Percentiles rank a stretch among this genome's conserved stretches.
These are phyloP conservation scores for Fusarium palustre DNA, from an alignment of 2,329 filamentous ascomycete genomes.

Conservation along the genomic window DNA sequence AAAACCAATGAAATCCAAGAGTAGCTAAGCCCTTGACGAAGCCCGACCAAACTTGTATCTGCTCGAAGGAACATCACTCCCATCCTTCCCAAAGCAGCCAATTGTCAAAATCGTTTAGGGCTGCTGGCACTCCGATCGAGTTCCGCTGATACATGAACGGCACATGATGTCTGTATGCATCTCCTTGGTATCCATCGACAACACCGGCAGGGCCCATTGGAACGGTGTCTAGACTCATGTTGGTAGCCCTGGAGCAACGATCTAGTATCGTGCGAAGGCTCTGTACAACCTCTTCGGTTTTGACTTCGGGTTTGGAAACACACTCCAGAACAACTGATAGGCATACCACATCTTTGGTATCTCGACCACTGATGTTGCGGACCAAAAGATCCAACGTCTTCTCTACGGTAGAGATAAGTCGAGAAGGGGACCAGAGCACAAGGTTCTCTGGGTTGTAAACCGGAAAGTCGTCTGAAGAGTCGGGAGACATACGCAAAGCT, in stretches of 20 bases:
- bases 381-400: constrained; percentile 61
- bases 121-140: constrained; percentile 45
- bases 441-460: constrained; percentile 52
- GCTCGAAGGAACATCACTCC: constrained; percentile 45
- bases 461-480: constrained; percentile 52
- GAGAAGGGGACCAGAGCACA: constrained; percentile 57
- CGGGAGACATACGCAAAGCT: constrained; percentile 52
- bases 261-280: constrained; percentile 59
- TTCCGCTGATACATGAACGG: constrained; percentile 50
- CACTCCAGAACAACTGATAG: constrained; percentile 62
- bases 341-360: constrained; percentile 63
- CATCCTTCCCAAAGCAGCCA: constrained; percentile 58
- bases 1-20: neutral
- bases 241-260: constrained; percentile 58
- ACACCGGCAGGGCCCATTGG: constrained; percentile 23
- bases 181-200: constrained; percentile 41
- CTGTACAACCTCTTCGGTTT: constrained; percentile 56
- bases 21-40: neutral
- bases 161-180: constrained; percentile 48
- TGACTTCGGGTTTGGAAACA: constrained; percentile 57
- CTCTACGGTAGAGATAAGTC: constrained; percentile 59
- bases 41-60: neutral
- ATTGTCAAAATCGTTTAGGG: constrained; percentile 48
- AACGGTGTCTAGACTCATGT: constrained; percentile 55
- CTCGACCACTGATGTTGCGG: constrained; percentile 60